Conservation (phyloP, 1,284 basidiomycete species). For the Leccinum ponderosum region DNA sequence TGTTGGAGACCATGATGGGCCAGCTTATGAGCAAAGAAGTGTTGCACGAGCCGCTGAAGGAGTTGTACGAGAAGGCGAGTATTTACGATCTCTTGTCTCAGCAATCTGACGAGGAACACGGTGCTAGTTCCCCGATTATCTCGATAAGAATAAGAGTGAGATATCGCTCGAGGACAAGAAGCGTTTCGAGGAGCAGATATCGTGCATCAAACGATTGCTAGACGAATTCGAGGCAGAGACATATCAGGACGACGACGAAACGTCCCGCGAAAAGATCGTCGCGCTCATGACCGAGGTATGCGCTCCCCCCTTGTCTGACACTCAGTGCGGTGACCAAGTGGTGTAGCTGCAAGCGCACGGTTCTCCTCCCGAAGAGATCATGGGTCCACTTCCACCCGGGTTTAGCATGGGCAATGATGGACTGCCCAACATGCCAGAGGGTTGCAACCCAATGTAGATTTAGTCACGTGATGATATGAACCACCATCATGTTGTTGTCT, state of each 20-base stretch:
- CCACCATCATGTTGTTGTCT: conserved; percentile 4
- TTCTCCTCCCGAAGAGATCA: conserved; percentile 86
- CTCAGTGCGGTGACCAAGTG: conserved; percentile 1
- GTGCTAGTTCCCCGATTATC: conserved; percentile 76
- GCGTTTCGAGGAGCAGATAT: conserved; percentile 71
- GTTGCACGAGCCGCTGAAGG: conserved; percentile 92
- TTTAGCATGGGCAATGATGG: conserved; percentile 60
- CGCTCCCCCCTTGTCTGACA: not conserved
- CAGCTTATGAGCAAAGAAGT: conserved; percentile 95
- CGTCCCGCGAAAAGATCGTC: conserved; percentile 55
- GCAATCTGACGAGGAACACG: not conserved
- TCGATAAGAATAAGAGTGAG: conserved; percentile 51
- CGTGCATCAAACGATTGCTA: conserved; percentile 69
- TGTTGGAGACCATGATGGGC: conserved; percentile 83
- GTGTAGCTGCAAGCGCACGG: conserved; percentile 82
- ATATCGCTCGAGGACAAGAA: conserved; percentile 63
- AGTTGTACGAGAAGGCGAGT: conserved; percentile 78
- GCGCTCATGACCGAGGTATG: conserved; percentile 78
- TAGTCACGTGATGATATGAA: conserved; percentile 19
- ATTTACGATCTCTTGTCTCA: not conserved
- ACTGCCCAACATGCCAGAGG: conserved; percentile 53
- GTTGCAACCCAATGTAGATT: conserved; percentile 42
- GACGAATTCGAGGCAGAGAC: conserved; percentile 68
- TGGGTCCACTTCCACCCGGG: conserved; percentile 89
- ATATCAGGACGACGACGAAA: conserved; percentile 64